phyloP scores from a whole-genome alignment of 1,139 yeast species.

The Pichia sp. region DNA sequence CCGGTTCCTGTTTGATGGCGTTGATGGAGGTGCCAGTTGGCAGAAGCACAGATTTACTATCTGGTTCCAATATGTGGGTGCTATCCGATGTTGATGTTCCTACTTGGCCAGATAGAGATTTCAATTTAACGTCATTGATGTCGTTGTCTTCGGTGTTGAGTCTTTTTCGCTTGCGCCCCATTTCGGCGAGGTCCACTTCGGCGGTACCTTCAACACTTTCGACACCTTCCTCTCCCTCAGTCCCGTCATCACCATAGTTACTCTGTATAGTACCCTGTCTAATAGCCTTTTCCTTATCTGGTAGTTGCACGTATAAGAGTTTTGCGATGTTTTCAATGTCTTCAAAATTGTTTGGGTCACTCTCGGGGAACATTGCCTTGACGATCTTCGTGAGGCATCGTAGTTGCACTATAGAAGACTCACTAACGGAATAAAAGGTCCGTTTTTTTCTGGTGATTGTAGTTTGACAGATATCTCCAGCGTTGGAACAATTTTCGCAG shows the following conservation, averaged over 20 bases:
- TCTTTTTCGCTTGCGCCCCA: too few relatives aligned
- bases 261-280: background rate
- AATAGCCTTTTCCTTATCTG: constrained; percentile 8
- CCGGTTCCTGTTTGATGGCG: too few relatives aligned
- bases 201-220: background rate
- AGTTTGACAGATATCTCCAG: constrained; percentile 28
- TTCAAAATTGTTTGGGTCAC: constrained; percentile 30
- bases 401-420: constrained; percentile 27
- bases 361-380: constrained; percentile 30
- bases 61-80: too few relatives aligned
- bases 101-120: too few relatives aligned
- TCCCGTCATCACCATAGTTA: too few relatives aligned
- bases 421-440: constrained; percentile 23
- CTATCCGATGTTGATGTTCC: too few relatives aligned
- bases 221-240: background rate
- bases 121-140: too few relatives aligned
- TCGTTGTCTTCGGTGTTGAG: too few relatives aligned
- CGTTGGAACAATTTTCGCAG: constrained; percentile 28
- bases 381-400: constrained; percentile 28
- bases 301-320: constrained; percentile 27
- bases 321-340: constrained; percentile 29
- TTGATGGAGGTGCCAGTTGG: too few relatives aligned
- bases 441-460: constrained; percentile 28
- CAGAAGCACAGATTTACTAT: too few relatives aligned
- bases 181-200: too few relatives aligned